Base-by-base conservation (phyloP, 441 rosid genomes). In the Aquilaria agallochum region DNA sequence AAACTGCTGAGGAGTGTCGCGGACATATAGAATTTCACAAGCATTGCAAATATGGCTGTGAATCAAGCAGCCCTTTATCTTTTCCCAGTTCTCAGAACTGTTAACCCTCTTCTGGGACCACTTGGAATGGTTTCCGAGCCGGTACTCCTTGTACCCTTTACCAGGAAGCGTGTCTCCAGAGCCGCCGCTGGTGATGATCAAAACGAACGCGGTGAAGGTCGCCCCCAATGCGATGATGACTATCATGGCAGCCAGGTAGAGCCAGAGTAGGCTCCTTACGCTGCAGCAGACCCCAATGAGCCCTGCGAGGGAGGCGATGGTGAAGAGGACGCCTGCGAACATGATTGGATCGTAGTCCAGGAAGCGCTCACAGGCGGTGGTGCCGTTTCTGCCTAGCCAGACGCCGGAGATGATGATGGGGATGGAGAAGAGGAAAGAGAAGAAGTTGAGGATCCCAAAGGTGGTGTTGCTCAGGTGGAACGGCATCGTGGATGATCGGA, bases 71-170 rank as follows among this genome's bases (percentile, higher is more conserved):
- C 97, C 90, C 85, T 69, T 83, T 56, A 93, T 81, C 82, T 63
- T 90, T 20, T 74, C 81, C 98, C 97, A 93, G 57, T 85, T 82
- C 72, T 88, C 83, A 14, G 65, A 34, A 58, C 52, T 64, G 31
- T 27, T 75, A 45, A 93, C 90, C 62, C 97, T 84, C 70, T 85
- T 88, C 75, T 83, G 89, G 72, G 88, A 60, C 96, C 96, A 92
- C 32, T 74, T 50, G 1, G 95, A 87, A 83, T 92, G 87, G 68
- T 79, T 88, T 5, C 86, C 95, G 34, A 92, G 82, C 54, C 79
- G 76, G 67, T 87, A 87, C 81, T 92, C 95, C 53, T 89, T 87
- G 11, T 92, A 92, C 49, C 95, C 98, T 62, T 13, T 83, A 0
- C 62, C 82, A 0, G 86, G 75, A 34, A 93, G 2, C 5, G 47